Evolutionary conservation across 805 yeast genomes (phyloP).

Genomic region (Saturnispora serradocipensis): DNA sequence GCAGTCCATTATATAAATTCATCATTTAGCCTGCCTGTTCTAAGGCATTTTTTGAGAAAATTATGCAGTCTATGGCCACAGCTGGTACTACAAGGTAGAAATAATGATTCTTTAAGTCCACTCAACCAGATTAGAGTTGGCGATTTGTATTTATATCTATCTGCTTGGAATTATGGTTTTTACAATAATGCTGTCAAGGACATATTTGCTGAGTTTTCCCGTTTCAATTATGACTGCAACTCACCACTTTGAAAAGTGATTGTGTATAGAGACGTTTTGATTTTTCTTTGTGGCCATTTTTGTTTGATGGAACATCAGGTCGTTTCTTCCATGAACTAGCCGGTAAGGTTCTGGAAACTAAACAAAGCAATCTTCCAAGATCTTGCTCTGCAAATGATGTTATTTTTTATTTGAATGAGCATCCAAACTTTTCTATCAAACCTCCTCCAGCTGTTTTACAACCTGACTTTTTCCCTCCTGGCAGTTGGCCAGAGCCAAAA

Average conservation of each 20-base stretch:
- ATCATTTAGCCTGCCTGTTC: not conserved
- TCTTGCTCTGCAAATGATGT: not conserved
- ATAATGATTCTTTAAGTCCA: not conserved
- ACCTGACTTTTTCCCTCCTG: not conserved
- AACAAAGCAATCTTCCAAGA: not conserved
- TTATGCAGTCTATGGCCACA: conserved; percentile 8
- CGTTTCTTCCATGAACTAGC: conserved; percentile 7
- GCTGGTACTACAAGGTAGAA: conserved; percentile 7
- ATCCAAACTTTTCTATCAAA: not conserved
- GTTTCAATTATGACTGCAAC: not conserved
- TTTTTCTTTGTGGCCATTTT: conserved; percentile 9
- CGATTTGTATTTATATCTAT: not conserved
- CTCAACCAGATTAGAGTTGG: not conserved
- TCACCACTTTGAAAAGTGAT: conserved; percentile 10
- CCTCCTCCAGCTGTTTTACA: conserved; percentile 2
- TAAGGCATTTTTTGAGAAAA: not conserved
- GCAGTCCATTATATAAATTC: conserved; percentile 5
- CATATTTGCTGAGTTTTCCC: conserved; percentile 2
- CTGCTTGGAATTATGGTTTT: not conserved
- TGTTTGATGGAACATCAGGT: conserved; percentile 12
- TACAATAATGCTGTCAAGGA: not conserved
- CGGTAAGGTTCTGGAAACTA: not conserved
- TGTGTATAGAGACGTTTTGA: not conserved
- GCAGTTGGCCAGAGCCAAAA: not conserved
- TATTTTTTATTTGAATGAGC: not conserved